phyloP scores from a whole-genome alignment of 2,329 filamentous ascomycete species.

The Colletotrichum scovillei region DNA sequence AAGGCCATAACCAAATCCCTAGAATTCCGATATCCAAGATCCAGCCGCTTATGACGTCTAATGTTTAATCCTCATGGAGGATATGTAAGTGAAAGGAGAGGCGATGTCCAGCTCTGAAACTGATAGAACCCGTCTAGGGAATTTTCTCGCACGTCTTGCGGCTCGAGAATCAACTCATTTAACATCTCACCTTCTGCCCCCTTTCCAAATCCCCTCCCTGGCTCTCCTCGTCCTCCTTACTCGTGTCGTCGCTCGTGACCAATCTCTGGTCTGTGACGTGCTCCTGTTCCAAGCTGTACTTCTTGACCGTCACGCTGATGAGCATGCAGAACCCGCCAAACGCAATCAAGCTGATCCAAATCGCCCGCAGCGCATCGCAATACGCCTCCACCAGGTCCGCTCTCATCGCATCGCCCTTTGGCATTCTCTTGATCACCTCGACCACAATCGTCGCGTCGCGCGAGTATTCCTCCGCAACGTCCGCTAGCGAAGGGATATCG shows the following conservation, averaged over 20 bases:
- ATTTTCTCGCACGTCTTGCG: background rate
- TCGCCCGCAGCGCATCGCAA: slow-evolving; percentile 44
- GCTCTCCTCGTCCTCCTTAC: background rate
- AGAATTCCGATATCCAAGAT: background rate
- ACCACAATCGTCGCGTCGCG: slow-evolving; percentile 70
- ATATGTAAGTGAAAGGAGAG: background rate
- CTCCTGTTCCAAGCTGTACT: slow-evolving; percentile 45
- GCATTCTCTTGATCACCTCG: slow-evolving; percentile 66
- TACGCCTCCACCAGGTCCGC: slow-evolving; percentile 45
- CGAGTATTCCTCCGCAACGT: slow-evolving; percentile 56
- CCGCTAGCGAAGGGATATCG: slow-evolving; percentile 58
- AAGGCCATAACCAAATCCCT: background rate
- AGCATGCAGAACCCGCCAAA: slow-evolving; percentile 44
- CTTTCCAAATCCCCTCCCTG: slow-evolving; percentile 7
- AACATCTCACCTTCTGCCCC: background rate
- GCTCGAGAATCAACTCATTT: background rate
- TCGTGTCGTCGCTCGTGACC: slow-evolving; percentile 32
- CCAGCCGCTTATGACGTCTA: background rate
- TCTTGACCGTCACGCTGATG: slow-evolving; percentile 46
- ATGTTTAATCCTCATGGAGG: background rate
- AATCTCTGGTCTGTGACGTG: slow-evolving; percentile 44
- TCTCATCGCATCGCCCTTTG: slow-evolving; percentile 35
- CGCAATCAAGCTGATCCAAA: slow-evolving; percentile 47
- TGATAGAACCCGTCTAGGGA: background rate
- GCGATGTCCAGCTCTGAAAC: too few relatives aligned